Base-by-base conservation (phyloP, 768 basidiomycete genomes). In the Neoboletus magnificus region DNA sequence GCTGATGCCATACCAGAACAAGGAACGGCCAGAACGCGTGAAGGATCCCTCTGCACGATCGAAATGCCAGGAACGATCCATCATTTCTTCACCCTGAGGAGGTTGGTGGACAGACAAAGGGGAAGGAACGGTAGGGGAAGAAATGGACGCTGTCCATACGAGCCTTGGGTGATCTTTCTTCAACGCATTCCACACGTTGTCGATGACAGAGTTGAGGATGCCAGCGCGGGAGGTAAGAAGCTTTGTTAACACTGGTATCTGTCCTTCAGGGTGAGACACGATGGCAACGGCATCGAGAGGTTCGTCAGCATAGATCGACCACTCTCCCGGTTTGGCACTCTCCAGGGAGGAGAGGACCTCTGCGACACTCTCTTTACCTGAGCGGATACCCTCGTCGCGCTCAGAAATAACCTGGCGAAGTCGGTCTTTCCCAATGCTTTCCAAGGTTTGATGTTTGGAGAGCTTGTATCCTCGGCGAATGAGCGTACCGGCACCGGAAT, bases 381-480 rank as follows among this genome's bases (percentile, higher is more conserved):
- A 76, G 23, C 87, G 80, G 43, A 99, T 88, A 45, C 94, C 93
- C 10, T 93, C 89, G 70, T 99, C 96, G 57, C 96, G 91, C 73
- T 98, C 94, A 65, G 93, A 89, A 60, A 99, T 84, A 57, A 97
- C 88, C 68, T 93, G 89, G 57, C 97, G 91, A 71, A 99, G 88
- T 52, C 95, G 85, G 73, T 98, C 96, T 22, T 93, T 86, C 25
- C 95, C 96, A 47, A 98, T 83, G 41, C 82, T 80, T 44, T 93
- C 89, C 64, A 98, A 80, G 55, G 80, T 83, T 55, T 77, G 74
- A 62, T 97, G 88, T 74, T 90, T 94, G 85, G 94, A 91, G 50
- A 99, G 87, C 74, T 94, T 98, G 83, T 98, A 97, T 15, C 97
- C 97, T 35, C 97, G 86, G 57, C 97, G 92, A 67, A 99, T 95